Conservation (phyloP, 768 basidiomycete genomes). For the Postia placenta region DNA sequence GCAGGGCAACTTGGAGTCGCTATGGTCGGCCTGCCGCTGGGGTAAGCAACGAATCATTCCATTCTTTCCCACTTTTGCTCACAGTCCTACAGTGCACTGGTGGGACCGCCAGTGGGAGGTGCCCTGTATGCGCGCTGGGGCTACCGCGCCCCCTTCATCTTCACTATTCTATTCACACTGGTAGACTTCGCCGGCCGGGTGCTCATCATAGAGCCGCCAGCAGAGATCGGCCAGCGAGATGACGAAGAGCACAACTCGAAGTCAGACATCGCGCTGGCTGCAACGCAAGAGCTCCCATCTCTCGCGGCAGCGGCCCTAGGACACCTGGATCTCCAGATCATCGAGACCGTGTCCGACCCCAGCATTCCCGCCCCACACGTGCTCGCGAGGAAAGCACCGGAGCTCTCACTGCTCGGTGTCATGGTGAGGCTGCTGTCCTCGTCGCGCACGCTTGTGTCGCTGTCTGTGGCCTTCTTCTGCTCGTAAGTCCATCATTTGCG, state of each 20-base stretch:
- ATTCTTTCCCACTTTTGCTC: neutral
- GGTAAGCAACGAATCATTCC: constrained; percentile 19
- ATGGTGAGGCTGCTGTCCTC: constrained; percentile 20
- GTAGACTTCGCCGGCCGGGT: constrained; percentile 31
- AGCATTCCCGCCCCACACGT: neutral
- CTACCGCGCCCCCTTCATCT: constrained; percentile 33
- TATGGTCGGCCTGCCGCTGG: constrained; percentile 33
- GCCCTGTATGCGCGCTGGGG: constrained; percentile 30
- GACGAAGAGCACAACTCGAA: neutral
- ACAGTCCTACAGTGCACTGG: constrained; percentile 19
- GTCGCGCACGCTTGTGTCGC: constrained; percentile 21
- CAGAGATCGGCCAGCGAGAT: neutral
- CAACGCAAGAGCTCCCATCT: too few species aligned
- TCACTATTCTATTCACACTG: constrained; percentile 26
- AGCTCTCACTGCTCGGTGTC: constrained; percentile 15
- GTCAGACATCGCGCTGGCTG: neutral
- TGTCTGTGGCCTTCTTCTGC: constrained; percentile 25
- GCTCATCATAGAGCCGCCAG: constrained; percentile 27
- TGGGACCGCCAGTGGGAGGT: constrained; percentile 34
- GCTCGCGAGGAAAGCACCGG: neutral
- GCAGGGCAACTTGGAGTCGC: constrained; percentile 34
- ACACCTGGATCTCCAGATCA: too few species aligned
- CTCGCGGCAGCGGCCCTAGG: too few species aligned
- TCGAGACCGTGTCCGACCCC: too few species aligned
- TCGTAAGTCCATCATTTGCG: too few species aligned